Evolutionary conservation across 2,329 filamentous ascomycete species (phyloP), one percentile per base, ranked within the genome.

Genomic region (Pseudogymnoascus sp.): DNA sequence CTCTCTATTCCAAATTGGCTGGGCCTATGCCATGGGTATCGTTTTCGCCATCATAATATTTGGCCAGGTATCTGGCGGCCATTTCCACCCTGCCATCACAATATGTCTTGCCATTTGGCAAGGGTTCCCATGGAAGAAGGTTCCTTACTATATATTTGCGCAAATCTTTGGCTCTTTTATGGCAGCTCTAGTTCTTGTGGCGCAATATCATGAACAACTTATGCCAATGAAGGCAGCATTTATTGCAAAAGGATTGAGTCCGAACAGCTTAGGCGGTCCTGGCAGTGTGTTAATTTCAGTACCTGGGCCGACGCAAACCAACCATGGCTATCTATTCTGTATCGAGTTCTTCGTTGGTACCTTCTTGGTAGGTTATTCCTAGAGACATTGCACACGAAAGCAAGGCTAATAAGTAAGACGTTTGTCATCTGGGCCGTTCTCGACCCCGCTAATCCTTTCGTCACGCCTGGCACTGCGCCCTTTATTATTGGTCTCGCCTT

Each of bases 1-100:
- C n/a, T 80, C 76, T 67, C 67, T 85, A 31, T 81, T 85, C 68
- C 79, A 83, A 66, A 80, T 84, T 63, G 82, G 82, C 16, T 80
- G 77, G 71, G 81, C 80, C 2, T 85, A 82, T 69, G 81, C 80
- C 4, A 70, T 85, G 14, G 83, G 83, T 3, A 84, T 85, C 68
- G 80, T 81, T 12, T 83, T 84, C 67, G 83, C 83, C 51, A 83
- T 85, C 71, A 83, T 84, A 63, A 80, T 78, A 37, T 83, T 81
- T 67, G 83, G 76, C 5, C 73, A 81, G 1, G 81, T 78, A 1
- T 81, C 78, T 5, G 82, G 83, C 64, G 82, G 80, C 1, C 81
- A 84, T 67, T 82, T 84, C 69, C 83, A 83, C 67, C 81, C 81
- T 3, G 79, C 77, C 12, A 76, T 82, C 54, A 81, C 79, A 0